Base-by-base conservation (phyloP, 2,329 filamentous ascomycete genomes). In the Talaromyces sp. region DNA sequence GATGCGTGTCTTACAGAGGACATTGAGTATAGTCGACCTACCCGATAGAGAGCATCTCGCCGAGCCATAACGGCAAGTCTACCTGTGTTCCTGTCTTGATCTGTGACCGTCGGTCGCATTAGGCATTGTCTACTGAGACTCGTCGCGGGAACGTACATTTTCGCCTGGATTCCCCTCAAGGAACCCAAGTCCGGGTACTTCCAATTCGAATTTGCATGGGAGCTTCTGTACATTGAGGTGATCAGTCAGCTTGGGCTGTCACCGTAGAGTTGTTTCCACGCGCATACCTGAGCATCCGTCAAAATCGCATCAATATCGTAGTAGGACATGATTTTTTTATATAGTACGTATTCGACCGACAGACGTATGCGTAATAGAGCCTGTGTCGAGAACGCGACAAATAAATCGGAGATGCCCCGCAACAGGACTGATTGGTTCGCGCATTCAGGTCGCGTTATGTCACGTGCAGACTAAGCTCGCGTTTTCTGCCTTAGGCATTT, bases 181-280 rank as follows among this genome's bases (percentile, higher is more conserved):
- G 76, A 96, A 92, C 70, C 93, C 93, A 54, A 98, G 86, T 64
- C 91, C 89, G 22, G 93, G 90, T 37, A 97, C 89, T 66, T 94
- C 90, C 73, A 97, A 86, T 74, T 97, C 91, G 80, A 98, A 97
- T 61, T 91, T 96, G 82, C 93, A 97, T 47, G 95, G 94, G 37
- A 97, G 87, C 90, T 97, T 98, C 89, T 97, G 22, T 15, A 31
- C 31, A 31, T n/a, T 11, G 41, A 57, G 19, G 52, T 11, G 52
- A 19, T 33, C 31, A 61, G 47, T 61, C n/a, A 49, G 52, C n/a
- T 39, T 41, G 61, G 25, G 39, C 13, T 15, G 35, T 37, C 11
- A 43, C 37, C 1, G 10, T 33, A 43, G 19, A 9, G 8, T 9
- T 10, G 13, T 13, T 11, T 35, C 22, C 22, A 58, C 58, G 19